Base-by-base conservation (phyloP, 768 basidiomycete genomes). In the Leucosporidium creatinivorum region DNA sequence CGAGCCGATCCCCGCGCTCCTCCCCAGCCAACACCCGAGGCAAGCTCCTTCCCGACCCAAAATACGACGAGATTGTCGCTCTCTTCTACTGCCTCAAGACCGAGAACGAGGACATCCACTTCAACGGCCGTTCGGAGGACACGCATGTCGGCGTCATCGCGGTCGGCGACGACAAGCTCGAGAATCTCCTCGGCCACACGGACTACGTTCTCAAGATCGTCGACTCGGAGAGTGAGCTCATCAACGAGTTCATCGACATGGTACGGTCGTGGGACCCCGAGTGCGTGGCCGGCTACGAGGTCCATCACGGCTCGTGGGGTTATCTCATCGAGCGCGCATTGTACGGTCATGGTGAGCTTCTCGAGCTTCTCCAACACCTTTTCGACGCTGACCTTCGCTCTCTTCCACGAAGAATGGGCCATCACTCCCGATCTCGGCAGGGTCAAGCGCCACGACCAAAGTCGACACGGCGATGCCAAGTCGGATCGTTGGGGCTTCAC, bases 241-340 rank as follows among this genome's bases (percentile, higher is more conserved):
- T 97, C 64, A 93, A 96, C 74, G 78, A 79, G 44, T 73, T 90
- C 10, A 80, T 89, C 31, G 92, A 98, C 75, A 78, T 85, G 33
- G 84, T 96, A 13, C 69, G 63, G 0, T 74, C 84, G 28, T 79
- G 90, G 70, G 92, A 98, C 79, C 96, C 96, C 0, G 96, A 99
- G 77, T 87, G 97, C 50, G 75, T 98, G 12, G 83, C 85, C 0
- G 94, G 94, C 21, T 98, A 92, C 91, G 94, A 99, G 68, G 82
- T 94, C 18, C 91, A 96, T 75, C 80, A 81, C 25, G 81, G 83
- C 4, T 92, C 90, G 9, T 99, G 96, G 94, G 93, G 93, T 0
- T 98, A 91, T 77, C 79, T 96, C 1, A 80, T 82, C 58, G 83
- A 84, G n/a, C 83, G 94, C 51, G 88, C 85, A 0, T 50, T 75